Percentiles rank a stretch among this genome's conserved stretches.
These are phyloP conservation scores for Parathielavia appendiculata DNA, from an alignment of 495 filamentous ascomycete genomes.

Conservation along the genomic window DNA sequence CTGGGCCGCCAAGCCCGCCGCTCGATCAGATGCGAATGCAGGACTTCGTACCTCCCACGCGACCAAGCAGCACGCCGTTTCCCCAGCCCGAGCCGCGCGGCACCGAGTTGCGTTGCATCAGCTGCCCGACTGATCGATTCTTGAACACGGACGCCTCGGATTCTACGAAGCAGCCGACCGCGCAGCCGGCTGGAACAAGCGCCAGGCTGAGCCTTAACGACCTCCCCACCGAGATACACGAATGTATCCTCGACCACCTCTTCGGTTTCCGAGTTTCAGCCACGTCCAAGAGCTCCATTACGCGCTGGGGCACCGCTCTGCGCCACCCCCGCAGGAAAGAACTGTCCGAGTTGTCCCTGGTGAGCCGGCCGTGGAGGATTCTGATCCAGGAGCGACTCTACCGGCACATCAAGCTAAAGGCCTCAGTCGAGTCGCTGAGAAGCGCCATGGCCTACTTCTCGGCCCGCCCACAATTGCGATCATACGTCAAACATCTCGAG, in stretches of 20 bases:
- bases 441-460: conserved; percentile 55
- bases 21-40: conserved; percentile 40
- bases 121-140: conserved; percentile 32
- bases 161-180: conserved; percentile 18
- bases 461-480: conserved; percentile 51
- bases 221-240: conserved; percentile 66
- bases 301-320: conserved; percentile 58
- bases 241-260: conserved; percentile 62
- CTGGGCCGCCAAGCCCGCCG: conserved; percentile 50
- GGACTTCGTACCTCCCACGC: conserved; percentile 48
- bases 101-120: conserved; percentile 37
- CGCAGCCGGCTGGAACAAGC: conserved; percentile 27
- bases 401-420: conserved; percentile 69
- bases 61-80: conserved; percentile 54
- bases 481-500: conserved; percentile 65
- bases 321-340: conserved; percentile 63
- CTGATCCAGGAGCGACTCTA: conserved; percentile 66
- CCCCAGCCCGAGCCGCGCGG: conserved; percentile 47
- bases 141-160: conserved; percentile 27
- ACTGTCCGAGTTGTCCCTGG: conserved; percentile 59
- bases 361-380: conserved; percentile 56
- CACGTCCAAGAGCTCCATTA: conserved; percentile 48
- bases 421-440: conserved; percentile 53
- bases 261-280: conserved; percentile 60
- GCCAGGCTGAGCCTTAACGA: conserved; percentile 46